These are phyloP conservation scores for Zangia roseola DNA, from an alignment of 768 basidiomycete genomes.

Conservation along the genomic window DNA sequence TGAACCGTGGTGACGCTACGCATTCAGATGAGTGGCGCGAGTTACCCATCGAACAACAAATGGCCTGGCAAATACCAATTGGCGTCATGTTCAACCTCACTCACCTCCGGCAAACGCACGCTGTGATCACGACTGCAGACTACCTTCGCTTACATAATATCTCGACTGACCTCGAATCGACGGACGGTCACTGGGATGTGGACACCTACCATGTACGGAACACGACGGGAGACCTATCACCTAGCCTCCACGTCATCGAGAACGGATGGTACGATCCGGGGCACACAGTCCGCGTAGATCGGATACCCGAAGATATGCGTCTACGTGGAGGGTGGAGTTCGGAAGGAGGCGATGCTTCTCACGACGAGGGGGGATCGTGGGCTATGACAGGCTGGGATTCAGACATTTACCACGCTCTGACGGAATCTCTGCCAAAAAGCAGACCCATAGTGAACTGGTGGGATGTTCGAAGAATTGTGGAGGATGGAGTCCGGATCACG, in stretches of 20 bases:
- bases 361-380: constrained; percentile 22
- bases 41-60: constrained; percentile 37
- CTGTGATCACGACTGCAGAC: constrained; percentile 40
- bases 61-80: constrained; percentile 36
- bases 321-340: constrained; percentile 31
- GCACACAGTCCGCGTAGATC: constrained; percentile 36
- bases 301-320: constrained; percentile 32
- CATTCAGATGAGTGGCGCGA: constrained; percentile 40
- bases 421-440: constrained; percentile 4
- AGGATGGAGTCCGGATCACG: constrained; percentile 20
- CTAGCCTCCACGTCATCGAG: constrained; percentile 35
- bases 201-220: constrained; percentile 32
- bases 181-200: constrained; percentile 38
- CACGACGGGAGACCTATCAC: constrained; percentile 9
- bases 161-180: constrained; percentile 31
- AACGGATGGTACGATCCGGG: constrained; percentile 40
- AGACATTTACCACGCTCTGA: constrained; percentile 19
- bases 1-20: constrained; percentile 43
- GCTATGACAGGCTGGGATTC: constrained; percentile 10
- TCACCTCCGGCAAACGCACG: constrained; percentile 34
- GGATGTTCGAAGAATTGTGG: constrained; percentile 18
- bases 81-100: constrained; percentile 45
- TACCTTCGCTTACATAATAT: constrained; percentile 43
- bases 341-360: constrained; percentile 12
- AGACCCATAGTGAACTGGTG: constrained; percentile 27